These are phyloP conservation scores for Leishmania turanica DNA, from an alignment of 208 protist species.

Conservation along the genomic window DNA sequence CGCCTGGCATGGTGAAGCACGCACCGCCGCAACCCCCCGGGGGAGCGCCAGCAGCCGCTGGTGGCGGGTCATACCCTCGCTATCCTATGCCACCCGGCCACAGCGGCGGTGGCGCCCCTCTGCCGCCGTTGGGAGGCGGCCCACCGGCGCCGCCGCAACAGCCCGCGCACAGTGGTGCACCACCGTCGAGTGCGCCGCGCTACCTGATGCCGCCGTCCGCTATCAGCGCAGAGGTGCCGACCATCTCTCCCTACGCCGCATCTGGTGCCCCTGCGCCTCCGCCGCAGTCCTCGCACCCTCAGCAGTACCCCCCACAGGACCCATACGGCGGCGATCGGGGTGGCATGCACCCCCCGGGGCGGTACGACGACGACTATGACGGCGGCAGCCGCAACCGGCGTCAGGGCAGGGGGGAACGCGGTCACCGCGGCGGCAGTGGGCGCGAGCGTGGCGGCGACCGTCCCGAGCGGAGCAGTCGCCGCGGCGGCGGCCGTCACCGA, in stretches of 20 bases:
- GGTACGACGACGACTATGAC: conserved; percentile 18
- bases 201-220: conserved; percentile 31
- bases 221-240: conserved; percentile 16
- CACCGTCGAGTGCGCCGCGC: conserved; percentile 9
- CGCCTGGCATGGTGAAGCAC: conserved; percentile 37
- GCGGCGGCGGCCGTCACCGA: conserved; percentile 13
- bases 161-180: not conserved
- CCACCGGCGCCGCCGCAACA: not conserved
- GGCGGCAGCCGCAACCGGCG: conserved; percentile 11
- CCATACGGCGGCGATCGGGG: conserved; percentile 13
- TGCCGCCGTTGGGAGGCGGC: not conserved
- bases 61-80: conserved; percentile 11
- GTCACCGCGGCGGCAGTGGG: conserved; percentile 1
- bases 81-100: conserved; percentile 29
- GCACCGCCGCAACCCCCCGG: conserved; percentile 8
- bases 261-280: conserved; percentile 3
- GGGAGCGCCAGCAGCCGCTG: not conserved
- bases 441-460: conserved; percentile 20
- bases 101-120: not conserved
- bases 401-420: conserved; percentile 14
- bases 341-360: conserved; percentile 10
- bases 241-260: conserved; percentile 12
- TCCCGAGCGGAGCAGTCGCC: conserved; percentile 6
- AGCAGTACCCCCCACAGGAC: conserved; percentile 7
- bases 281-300: conserved; percentile 17